These are phyloP conservation scores for Hypoxylon sp. DNA, from an alignment of 2,329 filamentous ascomycete genomes.

Conservation along the genomic window DNA sequence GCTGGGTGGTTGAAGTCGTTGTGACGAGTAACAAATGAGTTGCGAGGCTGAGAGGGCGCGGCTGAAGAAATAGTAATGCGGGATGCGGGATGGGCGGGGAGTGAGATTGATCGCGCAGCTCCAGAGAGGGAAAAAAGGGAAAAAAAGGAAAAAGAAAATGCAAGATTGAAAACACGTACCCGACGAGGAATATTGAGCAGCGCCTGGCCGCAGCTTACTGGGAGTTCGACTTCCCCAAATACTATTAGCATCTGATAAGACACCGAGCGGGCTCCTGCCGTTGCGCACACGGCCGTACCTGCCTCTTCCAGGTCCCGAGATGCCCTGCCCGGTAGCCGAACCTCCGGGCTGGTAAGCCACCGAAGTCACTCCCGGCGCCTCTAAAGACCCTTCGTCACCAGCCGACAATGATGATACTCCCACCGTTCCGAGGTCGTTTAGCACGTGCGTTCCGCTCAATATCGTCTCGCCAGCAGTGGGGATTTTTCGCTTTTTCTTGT, in stretches of 20 bases:
- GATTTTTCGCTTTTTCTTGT: conserved; percentile 99
- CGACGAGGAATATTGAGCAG: conserved; percentile 48
- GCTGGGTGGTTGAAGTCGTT: background rate
- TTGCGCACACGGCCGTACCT: conserved; percentile 75
- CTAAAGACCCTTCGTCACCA: conserved; percentile 46
- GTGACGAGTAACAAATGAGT: too few relatives aligned
- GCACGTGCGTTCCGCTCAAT: conserved; percentile 52
- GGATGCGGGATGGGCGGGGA: background rate
- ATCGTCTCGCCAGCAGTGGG: conserved; percentile 81
- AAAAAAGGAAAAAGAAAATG: too few relatives aligned
- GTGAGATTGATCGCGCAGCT: background rate
- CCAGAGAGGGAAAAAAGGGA: too few relatives aligned
- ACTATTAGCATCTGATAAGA: conserved; percentile 65
- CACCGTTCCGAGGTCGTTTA: conserved; percentile 48
- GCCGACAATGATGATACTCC: conserved; percentile 48
- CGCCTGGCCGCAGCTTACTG: conserved; percentile 57
- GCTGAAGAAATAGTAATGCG: background rate
- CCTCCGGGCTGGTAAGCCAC: conserved; percentile 55
- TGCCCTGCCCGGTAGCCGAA: conserved; percentile 68
- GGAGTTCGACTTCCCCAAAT: conserved; percentile 60
- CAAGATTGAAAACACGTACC: too few relatives aligned
- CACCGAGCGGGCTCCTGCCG: conserved; percentile 68
- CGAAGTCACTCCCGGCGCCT: conserved; percentile 43
- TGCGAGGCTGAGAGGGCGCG: too few relatives aligned
- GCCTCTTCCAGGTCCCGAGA: conserved; percentile 85